Conservation (phyloP, 345 rosid species). For the Hibiscus trionum region DNA sequence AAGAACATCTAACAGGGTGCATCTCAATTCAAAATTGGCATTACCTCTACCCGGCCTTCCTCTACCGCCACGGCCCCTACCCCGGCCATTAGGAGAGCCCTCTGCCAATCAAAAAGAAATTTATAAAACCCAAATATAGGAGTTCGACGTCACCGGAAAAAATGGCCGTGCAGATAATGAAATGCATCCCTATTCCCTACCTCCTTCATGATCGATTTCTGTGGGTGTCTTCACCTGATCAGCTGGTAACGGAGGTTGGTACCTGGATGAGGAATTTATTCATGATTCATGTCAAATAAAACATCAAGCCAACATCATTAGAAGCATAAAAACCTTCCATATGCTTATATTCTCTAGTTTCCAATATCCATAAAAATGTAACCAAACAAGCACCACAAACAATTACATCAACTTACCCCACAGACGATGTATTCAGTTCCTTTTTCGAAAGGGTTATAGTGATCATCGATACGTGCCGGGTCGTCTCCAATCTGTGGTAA, state of each 20-base stretch:
- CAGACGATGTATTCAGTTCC: not conserved
- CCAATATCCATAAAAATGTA: not conserved
- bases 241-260: constrained; percentile 66
- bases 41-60: constrained; percentile 47
- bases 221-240: constrained; percentile 49
- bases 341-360: not conserved
- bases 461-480: constrained; percentile 12
- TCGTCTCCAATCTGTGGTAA: constrained; percentile 27
- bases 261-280: constrained; percentile 19
- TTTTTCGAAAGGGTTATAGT: constrained; percentile 61
- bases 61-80: constrained; percentile 65
- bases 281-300: not conserved
- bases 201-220: constrained; percentile 62
- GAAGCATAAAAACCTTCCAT: not conserved
- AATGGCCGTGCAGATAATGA: not conserved
- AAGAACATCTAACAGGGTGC: not conserved
- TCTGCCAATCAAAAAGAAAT: constrained; percentile 27
- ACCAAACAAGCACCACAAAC: not conserved
- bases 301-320: not conserved
- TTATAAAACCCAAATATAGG: not conserved
- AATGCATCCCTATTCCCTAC: constrained; percentile 18
- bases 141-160: not conserved
- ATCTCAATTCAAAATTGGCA: not conserved
- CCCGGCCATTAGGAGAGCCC: constrained; percentile 66
- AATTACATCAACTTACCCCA: constrained; percentile 41